phyloP scores from a whole-genome alignment of 148 eudicot genomes.

The Chenopodium berlandieri region DNA sequence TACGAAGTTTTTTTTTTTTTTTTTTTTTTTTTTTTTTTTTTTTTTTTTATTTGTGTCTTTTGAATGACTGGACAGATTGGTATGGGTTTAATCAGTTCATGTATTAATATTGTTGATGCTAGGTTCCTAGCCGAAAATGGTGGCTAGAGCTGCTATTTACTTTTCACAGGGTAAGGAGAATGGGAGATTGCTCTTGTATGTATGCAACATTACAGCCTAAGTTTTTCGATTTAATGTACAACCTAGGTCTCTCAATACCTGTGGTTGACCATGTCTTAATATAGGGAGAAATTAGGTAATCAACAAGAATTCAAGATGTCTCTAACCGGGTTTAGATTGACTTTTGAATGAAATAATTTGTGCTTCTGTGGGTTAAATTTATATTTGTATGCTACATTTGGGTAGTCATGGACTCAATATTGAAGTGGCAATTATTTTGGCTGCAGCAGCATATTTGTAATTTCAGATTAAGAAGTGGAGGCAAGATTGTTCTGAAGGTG shows the following conservation, averaged over 20 bases:
- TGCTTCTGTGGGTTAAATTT: background rate
- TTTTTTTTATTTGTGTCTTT: no score
- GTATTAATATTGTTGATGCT: background rate
- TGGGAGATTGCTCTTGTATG: background rate
- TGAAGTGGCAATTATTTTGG: constrained; percentile 1
- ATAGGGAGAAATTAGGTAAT: background rate
- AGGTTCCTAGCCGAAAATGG: background rate
- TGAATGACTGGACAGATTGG: background rate
- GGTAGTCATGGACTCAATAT: background rate
- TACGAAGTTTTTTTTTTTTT: no score
- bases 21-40: no score
- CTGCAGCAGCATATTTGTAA: background rate
- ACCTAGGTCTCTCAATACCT: background rate
- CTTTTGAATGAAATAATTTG: background rate
- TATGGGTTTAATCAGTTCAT: background rate
- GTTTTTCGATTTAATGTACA: no score
- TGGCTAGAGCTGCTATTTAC: background rate
- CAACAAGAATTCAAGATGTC: background rate
- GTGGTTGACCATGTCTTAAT: background rate
- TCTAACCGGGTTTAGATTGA: background rate
- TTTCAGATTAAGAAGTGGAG: background rate
- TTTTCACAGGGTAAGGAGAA: no score
- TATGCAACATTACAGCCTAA: no score
- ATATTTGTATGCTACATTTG: background rate
- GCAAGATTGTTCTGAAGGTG: constrained; percentile 3